phyloP scores from a whole-genome alignment of 345 rosid genomes.

The Noccaea caerulescens region DNA sequence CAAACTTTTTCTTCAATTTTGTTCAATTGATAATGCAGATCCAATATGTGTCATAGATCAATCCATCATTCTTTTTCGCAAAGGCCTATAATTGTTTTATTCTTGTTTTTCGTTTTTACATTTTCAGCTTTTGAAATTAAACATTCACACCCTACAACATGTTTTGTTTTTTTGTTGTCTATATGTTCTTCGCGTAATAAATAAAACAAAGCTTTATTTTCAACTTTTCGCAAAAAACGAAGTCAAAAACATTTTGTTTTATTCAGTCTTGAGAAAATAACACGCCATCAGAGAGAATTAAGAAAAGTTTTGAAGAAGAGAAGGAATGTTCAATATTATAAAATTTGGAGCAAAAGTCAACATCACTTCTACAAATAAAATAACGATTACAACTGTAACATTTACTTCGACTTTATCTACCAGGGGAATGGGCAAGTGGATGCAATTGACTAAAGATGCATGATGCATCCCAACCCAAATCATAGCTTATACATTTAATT shows the following conservation, averaged over 20 bases:
- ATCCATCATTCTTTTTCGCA: neutral
- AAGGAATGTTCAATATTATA: conserved; percentile 39
- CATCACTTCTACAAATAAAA: conserved; percentile 18
- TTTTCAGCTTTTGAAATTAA: neutral
- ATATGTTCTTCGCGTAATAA: neutral
- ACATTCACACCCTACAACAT: conserved; percentile 2
- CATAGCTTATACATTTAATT: conserved; percentile 10
- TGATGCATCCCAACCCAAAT: conserved; percentile 22
- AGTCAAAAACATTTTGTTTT: neutral
- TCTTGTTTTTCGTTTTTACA: neutral
- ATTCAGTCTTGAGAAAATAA: conserved; percentile 8
- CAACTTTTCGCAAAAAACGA: neutral
- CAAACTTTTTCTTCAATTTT: conserved; percentile 12
- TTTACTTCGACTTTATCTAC: conserved; percentile 43
- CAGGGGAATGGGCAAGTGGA: conserved; percentile 23
- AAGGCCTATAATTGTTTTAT: neutral
- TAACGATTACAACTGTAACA: conserved; percentile 40
- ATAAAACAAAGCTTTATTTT: neutral
- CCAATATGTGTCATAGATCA: conserved; percentile 1
- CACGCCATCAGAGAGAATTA: conserved; percentile 24
- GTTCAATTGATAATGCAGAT: conserved; percentile 22
- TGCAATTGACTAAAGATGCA: conserved; percentile 34
- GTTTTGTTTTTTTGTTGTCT: neutral
- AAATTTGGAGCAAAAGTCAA: conserved; percentile 37
- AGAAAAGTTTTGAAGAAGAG: conserved; percentile 16